Evolutionary conservation across 257 asterid genomes (phyloP).

Genomic region (Fraxinus excelsior): DNA sequence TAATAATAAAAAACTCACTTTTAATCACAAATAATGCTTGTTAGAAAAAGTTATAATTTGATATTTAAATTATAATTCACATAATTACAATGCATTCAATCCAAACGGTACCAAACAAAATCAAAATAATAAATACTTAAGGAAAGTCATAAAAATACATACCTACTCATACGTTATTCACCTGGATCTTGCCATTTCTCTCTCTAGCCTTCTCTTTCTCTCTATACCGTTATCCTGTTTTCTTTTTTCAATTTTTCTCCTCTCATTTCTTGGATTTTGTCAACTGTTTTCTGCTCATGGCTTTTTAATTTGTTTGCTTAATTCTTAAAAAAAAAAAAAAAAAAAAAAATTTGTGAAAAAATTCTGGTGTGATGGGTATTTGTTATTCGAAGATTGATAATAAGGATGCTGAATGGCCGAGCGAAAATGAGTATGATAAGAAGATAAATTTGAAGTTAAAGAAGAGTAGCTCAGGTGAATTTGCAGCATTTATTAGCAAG

Average conservation of each 20-base stretch:
- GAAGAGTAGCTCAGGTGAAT: slow-evolving; percentile 58
- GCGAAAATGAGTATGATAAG: slow-evolving; percentile 30
- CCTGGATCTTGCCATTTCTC: slow-evolving; percentile 46
- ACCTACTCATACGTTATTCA: slow-evolving; percentile 54
- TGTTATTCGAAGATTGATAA: slow-evolving; percentile 63
- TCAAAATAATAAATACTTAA: neutral
- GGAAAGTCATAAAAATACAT: slow-evolving; percentile 37
- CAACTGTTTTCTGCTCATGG: neutral
- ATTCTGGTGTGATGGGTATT: slow-evolving; percentile 64
- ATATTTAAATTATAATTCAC: too few relatives aligned
- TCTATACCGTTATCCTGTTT: slow-evolving; percentile 27
- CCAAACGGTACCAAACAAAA: slow-evolving; percentile 11
- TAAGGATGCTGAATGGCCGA: slow-evolving; percentile 49
- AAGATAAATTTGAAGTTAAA: slow-evolving; percentile 44
- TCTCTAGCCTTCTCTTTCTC: slow-evolving; percentile 22
- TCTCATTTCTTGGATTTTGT: neutral
- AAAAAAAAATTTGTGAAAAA: neutral
- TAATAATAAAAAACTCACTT: too few relatives aligned
- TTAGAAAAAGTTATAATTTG: too few relatives aligned
- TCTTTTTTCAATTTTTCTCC: slow-evolving; percentile 3
- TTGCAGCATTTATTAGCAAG: slow-evolving; percentile 62
- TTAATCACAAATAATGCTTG: too few relatives aligned
- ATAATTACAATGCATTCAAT: neutral
- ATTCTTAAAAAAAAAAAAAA: neutral
- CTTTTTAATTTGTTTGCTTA: slow-evolving; percentile 19